Percentiles rank a stretch among this genome's conserved stretches.
These are phyloP conservation scores for Penicilliopsis zonata DNA, from an alignment of 495 filamentous ascomycete species.

Conservation along the genomic window DNA sequence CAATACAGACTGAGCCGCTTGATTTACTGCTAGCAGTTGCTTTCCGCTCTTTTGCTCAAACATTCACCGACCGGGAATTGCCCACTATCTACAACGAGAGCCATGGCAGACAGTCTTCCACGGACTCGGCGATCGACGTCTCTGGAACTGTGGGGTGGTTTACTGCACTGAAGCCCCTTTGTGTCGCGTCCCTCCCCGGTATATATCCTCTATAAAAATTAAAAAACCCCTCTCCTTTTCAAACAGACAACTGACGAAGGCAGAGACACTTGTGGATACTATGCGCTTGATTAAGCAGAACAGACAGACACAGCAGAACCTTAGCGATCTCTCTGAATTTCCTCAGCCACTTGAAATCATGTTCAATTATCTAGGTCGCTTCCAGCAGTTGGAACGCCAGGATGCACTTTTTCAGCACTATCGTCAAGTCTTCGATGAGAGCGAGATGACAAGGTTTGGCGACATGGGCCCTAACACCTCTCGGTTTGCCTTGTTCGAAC, in stretches of 20 bases:
- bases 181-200: constrained; percentile 18
- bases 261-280: constrained; percentile 17
- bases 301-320: constrained; percentile 13
- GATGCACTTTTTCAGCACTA: constrained; percentile 49
- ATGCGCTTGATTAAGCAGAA: constrained; percentile 36
- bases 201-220: constrained; percentile 17
- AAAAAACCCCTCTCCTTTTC: too few species aligned
- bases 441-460: constrained; percentile 28
- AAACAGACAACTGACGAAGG: too few species aligned
- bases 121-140: constrained; percentile 35
- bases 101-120: constrained; percentile 45
- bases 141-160: constrained; percentile 52
- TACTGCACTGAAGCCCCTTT: constrained; percentile 40
- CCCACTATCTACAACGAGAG: constrained; percentile 46
- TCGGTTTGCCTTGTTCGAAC: constrained; percentile 53
- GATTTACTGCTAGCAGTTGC: constrained; percentile 42
- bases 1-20: constrained; percentile 38
- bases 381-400: constrained; percentile 46
- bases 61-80: constrained; percentile 38
- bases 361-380: constrained; percentile 54
- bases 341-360: constrained; percentile 53
- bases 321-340: constrained; percentile 27
- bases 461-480: constrained; percentile 33
- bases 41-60: constrained; percentile 33
- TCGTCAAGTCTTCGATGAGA: constrained; percentile 34